Evolutionary conservation across 352 stramenopile species (phyloP).

Genomic region (Peronospora belbahrii): DNA sequence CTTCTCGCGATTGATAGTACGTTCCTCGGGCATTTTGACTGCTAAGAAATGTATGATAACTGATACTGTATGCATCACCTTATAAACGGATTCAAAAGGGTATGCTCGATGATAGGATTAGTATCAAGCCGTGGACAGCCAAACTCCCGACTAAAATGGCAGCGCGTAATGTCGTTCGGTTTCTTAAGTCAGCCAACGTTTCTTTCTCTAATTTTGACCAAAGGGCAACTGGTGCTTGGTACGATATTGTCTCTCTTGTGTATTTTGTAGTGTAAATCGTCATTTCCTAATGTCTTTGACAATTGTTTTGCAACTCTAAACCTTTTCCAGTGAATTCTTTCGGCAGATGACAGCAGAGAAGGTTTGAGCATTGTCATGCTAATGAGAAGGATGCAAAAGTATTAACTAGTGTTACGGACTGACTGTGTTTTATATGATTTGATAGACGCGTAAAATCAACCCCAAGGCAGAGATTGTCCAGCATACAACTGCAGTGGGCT

Average conservation of each 20-base stretch:
- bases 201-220: slow-evolving; percentile 81
- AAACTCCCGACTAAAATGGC: slow-evolving; percentile 40
- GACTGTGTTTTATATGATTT: not conserved
- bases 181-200: slow-evolving; percentile 79
- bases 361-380: slow-evolving; percentile 21
- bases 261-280: not conserved
- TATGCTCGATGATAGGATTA: slow-evolving; percentile 1
- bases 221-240: slow-evolving; percentile 70
- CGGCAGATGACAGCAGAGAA: slow-evolving; percentile 74
- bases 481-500: slow-evolving; percentile 46
- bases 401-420: not conserved
- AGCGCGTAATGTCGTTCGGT: slow-evolving; percentile 75
- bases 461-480: slow-evolving; percentile 70
- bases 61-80: slow-evolving; percentile 4
- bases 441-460: slow-evolving; percentile 65
- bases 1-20: slow-evolving; percentile 47
- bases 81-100: not conserved
- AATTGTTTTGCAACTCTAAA: too few species aligned
- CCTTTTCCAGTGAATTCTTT: slow-evolving; percentile 87
- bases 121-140: not conserved
- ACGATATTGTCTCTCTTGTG: not conserved
- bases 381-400: not conserved
- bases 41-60: not conserved
- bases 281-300: too few species aligned
- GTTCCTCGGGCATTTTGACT: slow-evolving; percentile 23